Evolutionary conservation across 768 basidiomycete species (phyloP).

Genomic region (Mycena polygramma): DNA sequence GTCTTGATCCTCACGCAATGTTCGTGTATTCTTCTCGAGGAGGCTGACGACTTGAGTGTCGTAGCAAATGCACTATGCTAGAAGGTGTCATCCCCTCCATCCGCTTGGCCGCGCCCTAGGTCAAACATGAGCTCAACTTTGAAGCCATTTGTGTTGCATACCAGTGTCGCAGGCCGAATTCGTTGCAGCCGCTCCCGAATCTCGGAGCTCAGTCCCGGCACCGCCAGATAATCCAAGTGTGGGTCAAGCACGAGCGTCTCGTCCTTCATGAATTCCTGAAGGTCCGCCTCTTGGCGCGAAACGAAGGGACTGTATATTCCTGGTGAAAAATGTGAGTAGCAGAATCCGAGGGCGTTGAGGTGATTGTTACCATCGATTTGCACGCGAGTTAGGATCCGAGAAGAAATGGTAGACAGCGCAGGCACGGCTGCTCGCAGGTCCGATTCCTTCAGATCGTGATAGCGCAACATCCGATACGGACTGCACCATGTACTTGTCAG

Average conservation of each 20-base stretch:
- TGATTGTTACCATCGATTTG: conserved; percentile 73
- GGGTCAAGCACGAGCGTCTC: conserved; percentile 80
- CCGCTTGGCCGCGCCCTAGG: conserved; percentile 89
- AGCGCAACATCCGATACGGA: conserved; percentile 79
- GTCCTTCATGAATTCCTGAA: conserved; percentile 80
- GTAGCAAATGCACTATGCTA: conserved; percentile 73
- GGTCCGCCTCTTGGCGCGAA: conserved; percentile 79
- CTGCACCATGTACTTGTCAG: conserved; percentile 51
- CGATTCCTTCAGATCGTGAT: conserved; percentile 63
- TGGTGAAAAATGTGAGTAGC: conserved; percentile 40
- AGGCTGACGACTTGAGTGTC: conserved; percentile 8
- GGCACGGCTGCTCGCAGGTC: conserved; percentile 61
- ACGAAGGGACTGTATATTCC: conserved; percentile 76
- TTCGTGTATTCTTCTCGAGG: not conserved
- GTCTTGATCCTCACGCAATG: not conserved
- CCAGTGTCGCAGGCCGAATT: conserved; percentile 79
- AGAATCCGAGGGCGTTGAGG: not conserved
- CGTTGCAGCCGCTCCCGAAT: conserved; percentile 73
- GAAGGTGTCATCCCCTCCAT: conserved; percentile 96
- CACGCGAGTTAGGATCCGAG: conserved; percentile 68
- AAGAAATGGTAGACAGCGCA: conserved; percentile 63
- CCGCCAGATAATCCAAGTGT: conserved; percentile 73
- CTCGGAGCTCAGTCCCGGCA: conserved; percentile 83
- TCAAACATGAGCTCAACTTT: not conserved
- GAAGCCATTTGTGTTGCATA: conserved; percentile 43